Evolutionary conservation across 192 early-diverging fungal species (phyloP).

Genomic region (Backusella macrospora): DNA sequence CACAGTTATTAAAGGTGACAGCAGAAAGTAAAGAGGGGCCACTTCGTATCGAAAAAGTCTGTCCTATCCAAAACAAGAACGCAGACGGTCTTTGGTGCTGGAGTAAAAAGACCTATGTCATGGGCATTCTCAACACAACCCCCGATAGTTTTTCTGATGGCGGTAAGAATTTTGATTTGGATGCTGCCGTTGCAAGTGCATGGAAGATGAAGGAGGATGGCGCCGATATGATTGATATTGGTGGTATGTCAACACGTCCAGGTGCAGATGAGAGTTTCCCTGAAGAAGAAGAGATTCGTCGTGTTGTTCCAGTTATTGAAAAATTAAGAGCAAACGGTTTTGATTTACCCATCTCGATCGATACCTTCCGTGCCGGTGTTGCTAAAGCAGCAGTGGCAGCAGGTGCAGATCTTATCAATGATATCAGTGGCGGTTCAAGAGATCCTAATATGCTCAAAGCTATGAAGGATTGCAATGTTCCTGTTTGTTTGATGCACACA

Average conservation of each 20-base stretch:
- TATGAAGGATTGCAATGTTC: slow-evolving; percentile 77
- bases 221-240: slow-evolving; percentile 94
- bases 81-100: slow-evolving; percentile 53
- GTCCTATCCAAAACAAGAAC: slow-evolving; percentile 46
- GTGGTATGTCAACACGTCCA: slow-evolving; percentile 93
- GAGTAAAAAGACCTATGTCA: slow-evolving; percentile 74
- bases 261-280: slow-evolving; percentile 71
- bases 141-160: slow-evolving; percentile 98
- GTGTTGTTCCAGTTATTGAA: slow-evolving; percentile 88
- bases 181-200: slow-evolving; percentile 70
- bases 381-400: slow-evolving; percentile 86
- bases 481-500: slow-evolving; percentile 97
- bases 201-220: slow-evolving; percentile 71
- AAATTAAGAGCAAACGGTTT: slow-evolving; percentile 66
- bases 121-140: slow-evolving; percentile 98
- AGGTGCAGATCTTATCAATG: slow-evolving; percentile 94
- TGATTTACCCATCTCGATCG: slow-evolving; percentile 84
- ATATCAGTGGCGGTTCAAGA: slow-evolving; percentile 84
- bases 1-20: slow-evolving; percentile 55
- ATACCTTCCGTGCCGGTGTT: slow-evolving; percentile 87
- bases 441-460: slow-evolving; percentile 82
- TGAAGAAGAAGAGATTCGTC: slow-evolving; percentile 77
- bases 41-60: slow-evolving; percentile 56
- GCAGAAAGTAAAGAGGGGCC: slow-evolving; percentile 39
- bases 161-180: slow-evolving; percentile 65